These are phyloP conservation scores for Termitomyces sp. DNA, from an alignment of 768 basidiomycete genomes.

Conservation along the genomic window DNA sequence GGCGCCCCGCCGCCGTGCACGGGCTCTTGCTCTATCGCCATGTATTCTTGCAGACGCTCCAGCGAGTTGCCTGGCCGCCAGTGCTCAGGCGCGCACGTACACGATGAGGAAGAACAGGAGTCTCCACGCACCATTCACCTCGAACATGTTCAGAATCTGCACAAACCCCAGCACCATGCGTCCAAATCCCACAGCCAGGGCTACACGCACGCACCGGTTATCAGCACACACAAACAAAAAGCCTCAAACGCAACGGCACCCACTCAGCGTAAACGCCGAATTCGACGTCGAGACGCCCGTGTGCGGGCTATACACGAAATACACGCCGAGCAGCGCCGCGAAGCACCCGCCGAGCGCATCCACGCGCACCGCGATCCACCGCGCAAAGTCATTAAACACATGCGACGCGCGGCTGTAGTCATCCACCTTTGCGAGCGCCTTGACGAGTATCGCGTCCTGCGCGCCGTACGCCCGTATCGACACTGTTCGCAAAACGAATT, in stretches of 20 bases:
- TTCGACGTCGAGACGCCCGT: conserved; percentile 20
- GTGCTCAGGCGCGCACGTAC: no score
- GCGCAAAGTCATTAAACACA: conserved; percentile 39
- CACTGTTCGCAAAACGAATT: no score
- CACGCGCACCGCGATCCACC: conserved; percentile 41
- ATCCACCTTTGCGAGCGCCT: conserved; percentile 46
- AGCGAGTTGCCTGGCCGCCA: conserved; percentile 26
- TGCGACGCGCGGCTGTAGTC: conserved; percentile 37
- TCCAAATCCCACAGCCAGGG: conserved; percentile 41
- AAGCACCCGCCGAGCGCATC: conserved; percentile 53
- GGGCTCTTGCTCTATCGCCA: conserved; percentile 53
- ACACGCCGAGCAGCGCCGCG: conserved; percentile 42
- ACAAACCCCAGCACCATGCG: conserved; percentile 43
- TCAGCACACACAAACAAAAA: background rate
- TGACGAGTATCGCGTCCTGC: conserved; percentile 35
- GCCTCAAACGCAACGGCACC: background rate
- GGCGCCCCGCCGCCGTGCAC: conserved; percentile 23
- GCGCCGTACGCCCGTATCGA: conserved; percentile 65
- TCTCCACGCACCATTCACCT: conserved; percentile 31
- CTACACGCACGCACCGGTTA: background rate
- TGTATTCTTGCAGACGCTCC: conserved; percentile 66
- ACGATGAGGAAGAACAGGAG: no score
- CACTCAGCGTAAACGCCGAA: conserved; percentile 12
- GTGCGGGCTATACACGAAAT: conserved; percentile 48
- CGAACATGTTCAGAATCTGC: conserved; percentile 33